phyloP scores from a whole-genome alignment of 768 basidiomycete species.

The Erythrobasidium yunnanense region DNA sequence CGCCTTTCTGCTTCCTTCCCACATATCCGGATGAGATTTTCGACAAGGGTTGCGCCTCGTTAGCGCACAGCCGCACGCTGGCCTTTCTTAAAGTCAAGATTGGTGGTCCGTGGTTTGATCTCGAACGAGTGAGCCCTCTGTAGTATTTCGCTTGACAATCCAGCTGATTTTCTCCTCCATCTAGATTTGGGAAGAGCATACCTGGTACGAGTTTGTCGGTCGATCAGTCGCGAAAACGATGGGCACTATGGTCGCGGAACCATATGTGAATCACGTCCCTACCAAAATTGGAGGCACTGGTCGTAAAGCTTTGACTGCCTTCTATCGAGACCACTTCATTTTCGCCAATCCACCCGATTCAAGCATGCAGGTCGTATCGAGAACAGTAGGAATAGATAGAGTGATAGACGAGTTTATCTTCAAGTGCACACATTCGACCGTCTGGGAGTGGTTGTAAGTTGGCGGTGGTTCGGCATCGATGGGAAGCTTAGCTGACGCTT shows the following conservation, averaged over 20 bases:
- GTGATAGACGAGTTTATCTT: slow-evolving; percentile 51
- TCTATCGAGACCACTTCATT: slow-evolving; percentile 44
- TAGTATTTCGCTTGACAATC: background rate
- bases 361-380: slow-evolving; percentile 43
- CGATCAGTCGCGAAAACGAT: slow-evolving; percentile 42
- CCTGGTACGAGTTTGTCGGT: slow-evolving; percentile 50
- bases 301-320: slow-evolving; percentile 47
- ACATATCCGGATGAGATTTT: slow-evolving; percentile 5
- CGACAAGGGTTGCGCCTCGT: slow-evolving; percentile 9
- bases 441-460: slow-evolving; percentile 17
- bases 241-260: slow-evolving; percentile 42
- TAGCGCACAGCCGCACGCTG: slow-evolving; percentile 28
- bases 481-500: slow-evolving; percentile 19
- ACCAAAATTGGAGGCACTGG: slow-evolving; percentile 54
- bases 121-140: slow-evolving; percentile 46
- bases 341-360: slow-evolving; percentile 45
- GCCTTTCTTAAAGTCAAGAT: slow-evolving; percentile 30
- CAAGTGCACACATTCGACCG: slow-evolving; percentile 36
- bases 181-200: slow-evolving; percentile 51
- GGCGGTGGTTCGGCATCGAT: too few species aligned
- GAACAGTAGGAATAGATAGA: slow-evolving; percentile 45
- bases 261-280: slow-evolving; percentile 55
- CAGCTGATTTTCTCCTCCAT: background rate
- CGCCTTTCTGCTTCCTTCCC: background rate
- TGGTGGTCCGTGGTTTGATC: slow-evolving; percentile 49